Evolutionary conservation across 305 asterid genomes (phyloP).

Genomic region (Ilex paraguariensis): DNA sequence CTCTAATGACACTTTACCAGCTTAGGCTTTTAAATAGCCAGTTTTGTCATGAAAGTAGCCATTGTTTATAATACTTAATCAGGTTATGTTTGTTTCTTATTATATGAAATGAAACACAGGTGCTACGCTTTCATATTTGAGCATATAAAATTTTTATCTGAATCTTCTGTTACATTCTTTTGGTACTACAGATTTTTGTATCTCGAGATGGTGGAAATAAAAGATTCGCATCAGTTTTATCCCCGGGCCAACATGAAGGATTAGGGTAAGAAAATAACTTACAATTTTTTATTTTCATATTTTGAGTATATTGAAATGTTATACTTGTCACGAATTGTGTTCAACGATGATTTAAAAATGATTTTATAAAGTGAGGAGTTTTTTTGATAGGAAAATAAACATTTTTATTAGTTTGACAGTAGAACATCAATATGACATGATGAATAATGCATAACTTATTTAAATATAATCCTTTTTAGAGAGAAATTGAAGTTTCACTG

Average conservation of each 20-base stretch:
- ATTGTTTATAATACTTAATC: too few species aligned
- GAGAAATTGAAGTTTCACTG: background rate
- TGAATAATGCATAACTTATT: background rate
- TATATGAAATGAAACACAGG: too few species aligned
- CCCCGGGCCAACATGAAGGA: constrained; percentile 90
- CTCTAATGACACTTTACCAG: background rate
- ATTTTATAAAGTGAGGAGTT: too few species aligned
- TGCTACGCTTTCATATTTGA: background rate
- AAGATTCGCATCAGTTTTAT: constrained; percentile 85
- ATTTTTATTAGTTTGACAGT: background rate
- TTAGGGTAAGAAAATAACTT: constrained; percentile 63
- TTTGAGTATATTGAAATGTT: too few species aligned
- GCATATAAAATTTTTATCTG: background rate
- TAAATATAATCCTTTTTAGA: too few species aligned
- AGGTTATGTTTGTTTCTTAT: too few species aligned
- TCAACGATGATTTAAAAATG: too few species aligned
- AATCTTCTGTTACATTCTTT: constrained; percentile 14
- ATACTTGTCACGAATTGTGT: too few species aligned
- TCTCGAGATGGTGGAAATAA: constrained; percentile 98
- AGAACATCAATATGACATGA: too few species aligned
- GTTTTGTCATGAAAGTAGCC: background rate
- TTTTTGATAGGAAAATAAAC: too few species aligned
- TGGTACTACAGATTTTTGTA: constrained; percentile 70
- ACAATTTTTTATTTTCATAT: background rate
- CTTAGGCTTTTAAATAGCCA: background rate